Base-by-base conservation (phyloP, 78 protist species). In the Guillardia theta region DNA sequence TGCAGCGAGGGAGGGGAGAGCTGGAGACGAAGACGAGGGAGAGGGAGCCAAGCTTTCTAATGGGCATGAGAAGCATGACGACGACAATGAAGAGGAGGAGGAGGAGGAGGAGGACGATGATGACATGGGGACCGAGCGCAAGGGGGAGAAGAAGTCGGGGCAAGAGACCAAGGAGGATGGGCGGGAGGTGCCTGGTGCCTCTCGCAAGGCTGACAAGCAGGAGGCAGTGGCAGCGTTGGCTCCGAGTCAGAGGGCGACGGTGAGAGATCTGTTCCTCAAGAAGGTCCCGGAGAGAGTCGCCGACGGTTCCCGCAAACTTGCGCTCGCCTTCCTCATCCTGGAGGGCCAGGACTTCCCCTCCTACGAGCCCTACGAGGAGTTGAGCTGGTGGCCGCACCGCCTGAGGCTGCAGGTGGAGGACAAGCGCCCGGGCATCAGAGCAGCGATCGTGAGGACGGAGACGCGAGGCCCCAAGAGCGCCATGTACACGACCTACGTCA, bases 401-500 rank as follows among this genome's bases (percentile, higher is more conserved):
- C 46, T 43, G 10, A 22, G 21, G 5, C 83, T 70, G 46, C 6
- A 2, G n/a, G 36, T 36, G 41, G 83, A 70, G 83, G 36, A 24
- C 83, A 4, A 6, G 41, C 83, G 41, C 45, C 83, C 83, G 10
- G 83, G 83, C 41, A 70, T 70, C 41, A 70, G 36, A 43, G 83
- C 83, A 24, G 46, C n/a, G 46, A 70, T 70, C 41, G 83, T 70
- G 6, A 36, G 83, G 21, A 70, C 83, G n/a, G 83, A 70, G 83
- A 22, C 83, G 4, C 6, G 83, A 0, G 83, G 83, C 83, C 83
- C 83, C 41, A 70, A 70, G 83, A 70, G 83, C 22, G 83, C 83
- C 41, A 70, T 70, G 83, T 70, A 70, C 83, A 70, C 83, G 5
- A 70, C 83, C 45, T 70, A 70, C 83, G 83, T 88, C 44, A 88